Evolutionary conservation across 441 rosid genomes (phyloP), one percentile per base, ranked within the genome.

Genomic region (Erodium trifolium): DNA sequence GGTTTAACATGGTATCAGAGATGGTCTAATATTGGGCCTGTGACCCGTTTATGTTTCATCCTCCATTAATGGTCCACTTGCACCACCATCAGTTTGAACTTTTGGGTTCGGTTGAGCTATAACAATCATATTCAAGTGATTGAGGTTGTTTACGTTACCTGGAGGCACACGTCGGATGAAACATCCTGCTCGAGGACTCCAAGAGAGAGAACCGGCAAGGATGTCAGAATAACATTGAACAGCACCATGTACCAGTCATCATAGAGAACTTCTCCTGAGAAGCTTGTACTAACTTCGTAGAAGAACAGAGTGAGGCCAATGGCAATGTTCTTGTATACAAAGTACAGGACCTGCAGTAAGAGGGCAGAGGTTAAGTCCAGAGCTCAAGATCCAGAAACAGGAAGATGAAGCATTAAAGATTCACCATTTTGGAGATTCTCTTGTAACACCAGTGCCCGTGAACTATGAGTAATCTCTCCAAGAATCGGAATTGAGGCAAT

Each of bases 371-470:
- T 10, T 60, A 11, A 69, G 66, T 73, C 60, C 70, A 71, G 8
- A 37, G 41, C 41, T 37, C 8, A 37, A 37, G 41, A 37, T 37
- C 41, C 6, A 37, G 41, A 37, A 37, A 37, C 5, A 37, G 13
- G 60, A 53, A 53, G 60, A n/a, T 53, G 18, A 16, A 53, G 19
- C 23, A 41, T 37, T 63, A 4, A 55, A 63, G 35, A 12, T 23
- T 60, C 81, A 92, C 99, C 99, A 94, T 94, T 31, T 94, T 83
- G 68, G 98, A 84, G 75, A 94, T 94, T 82, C 98, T 85, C 73
- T 90, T 79, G 77, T 90, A 94, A 75, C 99, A 94, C 99, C 98
- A 94, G 79, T 92, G 98, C 51, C 97, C 99, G 64, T 92, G 98
- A 66, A 92, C 92, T 1, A 92, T 95, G 13, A 92, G 87, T 79